These are phyloP conservation scores for Lanmaoa rubissima DNA, from an alignment of 768 basidiomycete genomes.

Conservation along the genomic window DNA sequence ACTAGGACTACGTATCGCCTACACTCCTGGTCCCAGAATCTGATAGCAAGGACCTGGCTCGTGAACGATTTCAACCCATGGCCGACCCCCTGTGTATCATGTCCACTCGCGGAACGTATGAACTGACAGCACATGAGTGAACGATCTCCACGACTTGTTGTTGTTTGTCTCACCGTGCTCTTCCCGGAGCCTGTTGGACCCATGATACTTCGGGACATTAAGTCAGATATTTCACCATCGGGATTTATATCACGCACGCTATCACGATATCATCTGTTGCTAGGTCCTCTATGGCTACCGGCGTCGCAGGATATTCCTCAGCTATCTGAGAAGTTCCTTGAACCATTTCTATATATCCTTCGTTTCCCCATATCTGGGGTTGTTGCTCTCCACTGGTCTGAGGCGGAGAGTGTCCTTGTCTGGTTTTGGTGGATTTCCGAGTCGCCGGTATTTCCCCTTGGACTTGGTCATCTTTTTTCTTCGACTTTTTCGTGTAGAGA, in stretches of 20 bases:
- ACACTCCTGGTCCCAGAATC: slow-evolving; percentile 1
- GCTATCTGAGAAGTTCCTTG: background rate
- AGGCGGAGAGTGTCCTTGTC: background rate
- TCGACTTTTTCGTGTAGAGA: no score
- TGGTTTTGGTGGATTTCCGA: no score
- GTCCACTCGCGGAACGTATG: slow-evolving; percentile 3
- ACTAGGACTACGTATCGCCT: slow-evolving; percentile 16
- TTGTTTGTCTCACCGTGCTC: slow-evolving; percentile 3
- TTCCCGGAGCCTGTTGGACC: slow-evolving; percentile 16
- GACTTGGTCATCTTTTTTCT: no score
- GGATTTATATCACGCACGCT: slow-evolving; percentile 6
- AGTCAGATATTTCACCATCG: background rate
- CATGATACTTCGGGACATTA: slow-evolving; percentile 9
- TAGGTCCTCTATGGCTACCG: background rate
- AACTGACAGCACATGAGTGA: slow-evolving; percentile 7
- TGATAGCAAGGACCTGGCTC: slow-evolving; percentile 3
- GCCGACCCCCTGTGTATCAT: background rate
- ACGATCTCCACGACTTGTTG: no score
- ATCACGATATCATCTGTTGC: slow-evolving; percentile 4
- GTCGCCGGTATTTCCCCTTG: no score
- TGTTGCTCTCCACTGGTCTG: no score
- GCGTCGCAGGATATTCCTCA: background rate
- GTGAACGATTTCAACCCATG: slow-evolving; percentile 12
- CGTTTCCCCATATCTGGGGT: no score
- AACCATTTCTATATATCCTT: background rate